Evolutionary conservation across 169 alveolate genomes (phyloP), one percentile per base, ranked within the genome.

Genomic region (Plasmodium ovale): DNA sequence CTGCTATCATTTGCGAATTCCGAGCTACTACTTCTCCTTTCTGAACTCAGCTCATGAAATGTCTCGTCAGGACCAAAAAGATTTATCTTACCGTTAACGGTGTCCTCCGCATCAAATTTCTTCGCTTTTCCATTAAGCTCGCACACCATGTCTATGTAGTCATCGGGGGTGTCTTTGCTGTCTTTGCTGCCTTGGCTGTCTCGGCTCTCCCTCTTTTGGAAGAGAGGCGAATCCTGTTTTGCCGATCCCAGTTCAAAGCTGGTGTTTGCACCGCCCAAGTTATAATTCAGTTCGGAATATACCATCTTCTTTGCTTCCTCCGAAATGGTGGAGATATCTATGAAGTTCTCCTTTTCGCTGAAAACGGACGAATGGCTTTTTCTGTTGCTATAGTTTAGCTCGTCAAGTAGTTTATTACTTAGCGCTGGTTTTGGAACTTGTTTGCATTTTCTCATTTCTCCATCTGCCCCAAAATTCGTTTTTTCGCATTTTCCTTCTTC

Each of bases 371-470:
- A 23, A 29, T 47, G 90, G 25, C 62, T 64, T 53, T 79, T 79
- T 54, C 53, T 79, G 29, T 79, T 79, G 29, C 70, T 67, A 29
- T 79, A 65, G 42, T 79, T 79, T 70, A 49, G n/a, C 33, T 79
- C 88, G 12, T 74, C 74, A 9, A 74, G 53, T 51, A 33, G 60
- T 74, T 74, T 74, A 19, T 59, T 59, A 74, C 62, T 31, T 31
- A 74, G 27, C 23, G 39, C 53, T 56, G 87, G 88, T 74, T 70
- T 74, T 0, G 23, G 39, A 10, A 21, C 23, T 44, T 35, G 49
- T 33, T 14, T 49, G 21, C 56, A 51, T 7, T 49, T 51, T 16
- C 62, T 35, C n/a, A 16, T 23, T 29, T 70, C 33, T 5, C 51
- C 51, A 14, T 25, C 25, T 21, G 16, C 39, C 3, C 25, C 19